These are phyloP conservation scores for Aegilops longissima DNA, from an alignment of 176 grass and related monocot species.

Conservation along the genomic window DNA sequence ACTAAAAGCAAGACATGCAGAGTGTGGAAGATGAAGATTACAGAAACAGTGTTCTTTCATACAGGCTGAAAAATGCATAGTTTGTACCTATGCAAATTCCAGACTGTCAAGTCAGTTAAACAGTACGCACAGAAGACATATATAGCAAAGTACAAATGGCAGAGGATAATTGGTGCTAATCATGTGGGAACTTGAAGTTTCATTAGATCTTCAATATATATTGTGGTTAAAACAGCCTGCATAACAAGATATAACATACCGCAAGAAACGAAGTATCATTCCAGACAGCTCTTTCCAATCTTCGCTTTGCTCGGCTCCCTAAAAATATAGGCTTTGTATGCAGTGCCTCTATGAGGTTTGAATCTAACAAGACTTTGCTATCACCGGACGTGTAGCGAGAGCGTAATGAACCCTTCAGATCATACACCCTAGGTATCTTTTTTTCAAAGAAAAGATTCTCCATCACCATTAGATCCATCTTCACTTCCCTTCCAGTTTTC, in stretches of 20 bases:
- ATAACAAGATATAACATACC: slow-evolving; percentile 44
- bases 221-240: slow-evolving; percentile 3
- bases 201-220: slow-evolving; percentile 3
- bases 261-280: slow-evolving; percentile 98
- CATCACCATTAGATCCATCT: slow-evolving; percentile 96
- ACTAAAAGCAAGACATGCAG: slow-evolving; percentile 10
- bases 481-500: slow-evolving; percentile 75
- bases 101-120: slow-evolving; percentile 5
- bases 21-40: background rate
- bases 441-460: slow-evolving; percentile 94
- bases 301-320: slow-evolving; percentile 76
- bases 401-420: slow-evolving; percentile 91
- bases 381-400: slow-evolving; percentile 75
- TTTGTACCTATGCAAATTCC: background rate
- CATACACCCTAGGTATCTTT: slow-evolving; percentile 91
- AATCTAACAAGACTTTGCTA: slow-evolving; percentile 87
- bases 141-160: background rate
- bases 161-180: background rate
- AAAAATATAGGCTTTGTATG: slow-evolving; percentile 90
- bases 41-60: background rate
- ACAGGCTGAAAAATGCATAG: background rate
- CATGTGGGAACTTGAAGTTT: background rate
- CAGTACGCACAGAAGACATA: background rate
- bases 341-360: slow-evolving; percentile 83
- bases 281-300: slow-evolving; percentile 87